Percentiles rank a stretch among this genome's conserved stretches.
These are phyloP conservation scores for Penicillium fimorum DNA, from an alignment of 495 filamentous ascomycete species.

Conservation along the genomic window DNA sequence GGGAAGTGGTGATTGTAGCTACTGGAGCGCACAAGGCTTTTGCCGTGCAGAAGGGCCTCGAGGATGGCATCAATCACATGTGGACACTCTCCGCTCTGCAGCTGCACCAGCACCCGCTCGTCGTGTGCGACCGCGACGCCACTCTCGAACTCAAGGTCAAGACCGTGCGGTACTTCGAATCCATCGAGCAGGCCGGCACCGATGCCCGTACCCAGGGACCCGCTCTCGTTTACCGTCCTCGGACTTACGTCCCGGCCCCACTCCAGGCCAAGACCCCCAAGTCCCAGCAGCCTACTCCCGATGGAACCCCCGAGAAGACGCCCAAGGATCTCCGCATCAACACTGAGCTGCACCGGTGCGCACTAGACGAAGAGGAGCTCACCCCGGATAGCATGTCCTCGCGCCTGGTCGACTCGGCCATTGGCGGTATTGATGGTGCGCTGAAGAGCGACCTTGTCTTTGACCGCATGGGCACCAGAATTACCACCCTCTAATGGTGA, in stretches of 20 bases:
- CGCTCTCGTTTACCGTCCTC: conserved; percentile 43
- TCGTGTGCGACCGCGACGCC: conserved; percentile 83
- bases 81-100: conserved; percentile 82
- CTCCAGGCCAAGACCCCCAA: conserved; percentile 27
- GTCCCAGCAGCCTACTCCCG: conserved; percentile 27
- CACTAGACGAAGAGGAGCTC: conserved; percentile 52
- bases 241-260: conserved; percentile 41
- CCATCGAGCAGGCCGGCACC: conserved; percentile 63
- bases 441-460: conserved; percentile 43
- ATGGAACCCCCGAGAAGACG: conserved; percentile 32
- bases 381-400: conserved; percentile 69
- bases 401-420: conserved; percentile 55
- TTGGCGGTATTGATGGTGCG: conserved; percentile 43
- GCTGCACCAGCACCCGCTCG: conserved; percentile 73
- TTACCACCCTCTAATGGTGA: conserved; percentile 31
- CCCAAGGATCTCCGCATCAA: conserved; percentile 48
- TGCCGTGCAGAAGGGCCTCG: conserved; percentile 77
- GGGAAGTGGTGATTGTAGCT: conserved; percentile 80
- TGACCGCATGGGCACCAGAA: conserved; percentile 43
- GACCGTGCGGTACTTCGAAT: conserved; percentile 68
- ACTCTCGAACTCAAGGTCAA: conserved; percentile 82
- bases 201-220: conserved; percentile 58
- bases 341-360: conserved; percentile 38
- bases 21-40: conserved; percentile 77
- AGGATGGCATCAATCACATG: conserved; percentile 84